Evolutionary conservation across 2,329 filamentous ascomycete species (phyloP).

Genomic region (Xylaria sp.): DNA sequence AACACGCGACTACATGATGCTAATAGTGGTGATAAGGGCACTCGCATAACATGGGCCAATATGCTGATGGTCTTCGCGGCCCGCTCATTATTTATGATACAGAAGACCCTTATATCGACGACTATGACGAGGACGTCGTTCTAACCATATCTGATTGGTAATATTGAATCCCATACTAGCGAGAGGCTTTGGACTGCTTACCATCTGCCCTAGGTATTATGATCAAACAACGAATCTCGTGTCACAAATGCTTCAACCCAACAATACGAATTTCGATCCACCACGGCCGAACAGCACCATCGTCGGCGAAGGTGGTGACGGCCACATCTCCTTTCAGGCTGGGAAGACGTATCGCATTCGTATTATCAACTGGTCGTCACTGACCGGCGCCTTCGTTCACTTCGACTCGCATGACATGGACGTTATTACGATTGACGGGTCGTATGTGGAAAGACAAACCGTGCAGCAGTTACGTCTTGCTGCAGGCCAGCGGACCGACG

Average conservation of each 20-base stretch:
- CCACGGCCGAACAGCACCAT: slow-evolving; percentile 46
- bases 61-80: slow-evolving; percentile 68
- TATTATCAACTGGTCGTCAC: slow-evolving; percentile 49
- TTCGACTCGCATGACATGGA: slow-evolving; percentile 49
- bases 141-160: slow-evolving; percentile 63
- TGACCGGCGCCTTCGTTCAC: slow-evolving; percentile 47
- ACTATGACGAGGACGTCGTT: slow-evolving; percentile 62
- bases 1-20: neutral
- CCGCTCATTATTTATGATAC: slow-evolving; percentile 63
- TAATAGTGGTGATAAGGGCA: slow-evolving; percentile 49
- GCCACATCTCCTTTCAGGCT: slow-evolving; percentile 42
- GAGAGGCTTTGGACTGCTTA: slow-evolving; percentile 46
- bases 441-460: slow-evolving; percentile 42
- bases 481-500: slow-evolving; percentile 50
- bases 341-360: slow-evolving; percentile 52
- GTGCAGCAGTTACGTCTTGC: slow-evolving; percentile 45
- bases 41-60: slow-evolving; percentile 66
- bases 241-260: slow-evolving; percentile 43
- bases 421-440: slow-evolving; percentile 48
- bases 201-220: slow-evolving; percentile 44
- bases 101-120: slow-evolving; percentile 52
- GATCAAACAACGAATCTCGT: slow-evolving; percentile 42
- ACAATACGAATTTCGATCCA: slow-evolving; percentile 44
- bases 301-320: slow-evolving; percentile 47
- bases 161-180: slow-evolving; percentile 36